phyloP scores from a whole-genome alignment of 2,329 filamentous ascomycete species.

The Pleoardoris graminearum region DNA sequence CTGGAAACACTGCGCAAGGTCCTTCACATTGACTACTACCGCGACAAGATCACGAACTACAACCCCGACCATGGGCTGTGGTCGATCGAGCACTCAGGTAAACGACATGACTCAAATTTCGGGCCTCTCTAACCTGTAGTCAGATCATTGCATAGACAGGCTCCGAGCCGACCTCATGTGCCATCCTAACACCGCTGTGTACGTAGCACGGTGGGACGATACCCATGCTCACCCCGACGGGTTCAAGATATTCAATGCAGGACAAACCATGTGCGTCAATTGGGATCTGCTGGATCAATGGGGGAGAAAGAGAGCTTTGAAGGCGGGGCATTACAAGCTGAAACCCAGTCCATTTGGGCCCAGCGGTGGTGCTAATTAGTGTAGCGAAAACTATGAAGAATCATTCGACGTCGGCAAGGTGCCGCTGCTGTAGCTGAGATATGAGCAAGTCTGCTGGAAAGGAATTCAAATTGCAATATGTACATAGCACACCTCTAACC shows the following conservation, averaged over 20 bases:
- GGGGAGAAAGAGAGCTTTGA: slow-evolving; percentile 6
- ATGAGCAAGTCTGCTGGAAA: too few relatives aligned
- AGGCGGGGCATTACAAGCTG: not conserved
- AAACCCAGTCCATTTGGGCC: slow-evolving; percentile 1
- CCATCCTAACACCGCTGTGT: slow-evolving; percentile 5
- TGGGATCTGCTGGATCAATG: slow-evolving; percentile 5
- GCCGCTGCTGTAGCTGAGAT: too few relatives aligned
- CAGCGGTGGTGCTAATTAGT: too few relatives aligned
- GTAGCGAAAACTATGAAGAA: too few relatives aligned
- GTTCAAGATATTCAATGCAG: not conserved
- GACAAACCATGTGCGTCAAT: slow-evolving; percentile 3
- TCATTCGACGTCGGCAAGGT: too few relatives aligned
- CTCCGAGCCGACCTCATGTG: slow-evolving; percentile 7
- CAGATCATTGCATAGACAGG: slow-evolving; percentile 11
- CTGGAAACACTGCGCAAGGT: slow-evolving; percentile 4
- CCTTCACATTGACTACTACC: slow-evolving; percentile 6
- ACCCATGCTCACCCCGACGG: slow-evolving; percentile 1
- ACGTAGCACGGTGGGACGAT: slow-evolving; percentile 3
- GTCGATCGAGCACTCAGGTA: slow-evolving; percentile 4
- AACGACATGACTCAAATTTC: too few relatives aligned
- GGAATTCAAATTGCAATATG: too few relatives aligned
- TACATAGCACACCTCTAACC: too few relatives aligned
- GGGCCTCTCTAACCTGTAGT: too few relatives aligned
- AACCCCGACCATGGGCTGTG: not conserved
- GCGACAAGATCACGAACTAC: not conserved